Evolutionary conservation across 169 alveolate genomes (phyloP), one percentile per base, ranked within the genome.

Genomic region (Plasmodium reichenowi): DNA sequence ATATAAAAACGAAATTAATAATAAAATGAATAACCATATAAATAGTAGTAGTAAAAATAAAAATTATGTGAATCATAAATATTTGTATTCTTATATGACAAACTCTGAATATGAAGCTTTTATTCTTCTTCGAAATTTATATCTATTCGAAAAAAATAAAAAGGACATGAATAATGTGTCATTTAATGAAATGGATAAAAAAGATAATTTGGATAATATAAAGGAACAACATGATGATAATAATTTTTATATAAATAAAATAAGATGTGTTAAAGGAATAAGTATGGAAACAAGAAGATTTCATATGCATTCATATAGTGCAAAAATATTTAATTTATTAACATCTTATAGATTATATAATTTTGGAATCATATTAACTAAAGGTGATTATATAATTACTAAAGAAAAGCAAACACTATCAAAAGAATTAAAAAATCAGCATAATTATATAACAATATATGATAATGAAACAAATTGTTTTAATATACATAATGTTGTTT

Each of bases 61-160:
- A 3, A 24, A 60, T 6, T 38, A 10, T 9, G 48, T 8, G 43
- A 24, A 26, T 17, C 38, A 86, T 22, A 86, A 86, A 64, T 54
- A 47, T 43, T 26, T 86, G 7, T 86, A n/a, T 72, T 72, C 92
- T 13, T 86, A 71, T 52, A 72, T 86, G 92, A 86, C 86, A 5
- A 86, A 86, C 62, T 86, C 92, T 20, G 92, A 86, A 58, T 86
- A 86, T 64, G 92, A 86, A 45, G 92, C 92, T 13, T 86, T 59
- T 73, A 60, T 86, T 47, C 85, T 86, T n/a, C 75, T 86, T 17
- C 74, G 88, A 0, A 86, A 72, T 72, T 86, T 86, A 60, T 72
- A 62, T 59, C 71, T 72, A 38, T 70, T 54, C 45, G 80, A 86
- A 67, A 72, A 52, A 22, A 86, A 86, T 15, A 78, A 70, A 26